Conservation (phyloP, 108 stramenopile genomes). For the Conticribra weissflogii region DNA sequence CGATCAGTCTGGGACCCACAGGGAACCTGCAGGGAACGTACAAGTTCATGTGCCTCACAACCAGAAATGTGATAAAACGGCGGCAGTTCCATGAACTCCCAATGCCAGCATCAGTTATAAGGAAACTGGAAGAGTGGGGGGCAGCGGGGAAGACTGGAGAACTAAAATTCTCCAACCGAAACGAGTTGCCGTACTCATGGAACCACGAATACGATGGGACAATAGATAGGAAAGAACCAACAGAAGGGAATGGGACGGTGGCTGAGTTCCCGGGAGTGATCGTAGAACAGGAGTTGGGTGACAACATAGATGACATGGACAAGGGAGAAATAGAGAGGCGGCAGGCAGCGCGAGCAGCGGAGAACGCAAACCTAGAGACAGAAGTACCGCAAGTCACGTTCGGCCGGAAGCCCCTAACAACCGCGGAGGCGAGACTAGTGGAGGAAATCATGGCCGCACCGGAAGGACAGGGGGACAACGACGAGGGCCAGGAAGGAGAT, state of each 20-base stretch:
- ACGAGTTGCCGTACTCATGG: neutral
- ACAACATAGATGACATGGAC: no score
- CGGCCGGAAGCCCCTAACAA: no score
- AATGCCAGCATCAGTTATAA: constrained; percentile 38
- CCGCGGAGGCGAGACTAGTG: no score
- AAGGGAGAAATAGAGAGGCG: no score
- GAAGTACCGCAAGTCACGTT: no score
- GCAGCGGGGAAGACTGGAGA: neutral
- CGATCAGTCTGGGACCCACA: constrained; percentile 36
- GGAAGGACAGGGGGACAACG: no score
- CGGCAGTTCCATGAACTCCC: constrained; percentile 24
- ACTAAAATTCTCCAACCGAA: neutral
- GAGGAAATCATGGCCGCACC: no score
- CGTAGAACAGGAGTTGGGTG: no score
- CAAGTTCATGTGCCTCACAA: constrained; percentile 31
- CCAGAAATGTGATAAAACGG: constrained; percentile 26
- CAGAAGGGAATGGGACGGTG: neutral
- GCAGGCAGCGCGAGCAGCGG: no score
- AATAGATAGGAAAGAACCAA: constrained; percentile 5
- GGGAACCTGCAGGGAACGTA: constrained; percentile 50
- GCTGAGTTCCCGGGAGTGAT: constrained; percentile 14
- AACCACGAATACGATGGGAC: no score
- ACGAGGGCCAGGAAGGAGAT: no score
- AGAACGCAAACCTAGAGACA: no score
- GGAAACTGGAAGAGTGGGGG: constrained; percentile 25